Evolutionary conservation across 2,329 filamentous ascomycete species (phyloP), one percentile per base, ranked within the genome.

Genomic region (Exophiala sp.): DNA sequence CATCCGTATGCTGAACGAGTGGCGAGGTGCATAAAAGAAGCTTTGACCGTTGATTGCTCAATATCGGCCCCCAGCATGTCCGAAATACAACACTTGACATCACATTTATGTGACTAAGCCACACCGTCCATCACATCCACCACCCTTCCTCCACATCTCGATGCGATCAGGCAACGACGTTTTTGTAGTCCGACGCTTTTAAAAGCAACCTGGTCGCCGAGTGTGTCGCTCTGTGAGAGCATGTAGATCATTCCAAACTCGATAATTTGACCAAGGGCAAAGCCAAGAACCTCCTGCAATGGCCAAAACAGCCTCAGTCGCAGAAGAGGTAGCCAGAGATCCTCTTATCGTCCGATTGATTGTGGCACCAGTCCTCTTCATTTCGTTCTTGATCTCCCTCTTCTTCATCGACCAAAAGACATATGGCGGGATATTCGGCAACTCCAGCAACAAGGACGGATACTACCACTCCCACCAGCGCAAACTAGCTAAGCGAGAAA

Each of bases 361-460:
- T 61, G 75, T 86, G 70, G 85, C 83, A 0, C 84, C 86, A 6
- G 61, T 88, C 57, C 76, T 83, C 59, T 81, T 87, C 66, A 72
- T 82, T 47, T 79, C 82, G 18, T 87, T 88, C 69, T 67, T 89
- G 39, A 42, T 87, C 59, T 87, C 85, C 1, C 78, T 88, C 42
- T 76, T 78, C 65, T 68, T 86, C 47, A 77, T 88, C 40, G 84
- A 88, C 71, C 71, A 78, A 47, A 75, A 75, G 54, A 82, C 77
- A 70, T 81, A 63, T 64, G 75, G 64, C 65, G 75, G 68, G 75
- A 83, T 69, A 29, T 62, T 69, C 54, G n/a, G 51, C 62, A 49
- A 55, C 50, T 38, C 43, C 46, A 54, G 62, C 5, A 64, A 67
- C 47, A 67, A 66, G 18, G 58, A 66, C 14, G 74, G 70, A 66